Conservation (phyloP, 2,329 filamentous ascomycete species). For the Metarhizium anisopliae region DNA sequence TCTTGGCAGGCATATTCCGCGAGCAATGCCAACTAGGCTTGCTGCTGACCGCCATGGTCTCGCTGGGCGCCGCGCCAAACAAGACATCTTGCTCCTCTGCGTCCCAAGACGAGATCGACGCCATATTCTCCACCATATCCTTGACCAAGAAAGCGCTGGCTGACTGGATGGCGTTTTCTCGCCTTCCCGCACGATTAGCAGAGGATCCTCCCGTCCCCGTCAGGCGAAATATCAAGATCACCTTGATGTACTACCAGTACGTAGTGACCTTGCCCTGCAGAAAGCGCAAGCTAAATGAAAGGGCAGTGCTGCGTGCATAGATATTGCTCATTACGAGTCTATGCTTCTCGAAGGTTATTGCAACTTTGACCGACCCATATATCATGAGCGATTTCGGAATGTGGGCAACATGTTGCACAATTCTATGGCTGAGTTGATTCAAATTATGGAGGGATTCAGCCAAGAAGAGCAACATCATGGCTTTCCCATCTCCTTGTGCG, state of each 20-base stretch:
- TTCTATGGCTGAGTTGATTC: neutral
- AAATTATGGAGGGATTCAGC: neutral
- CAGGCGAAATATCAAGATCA: neutral
- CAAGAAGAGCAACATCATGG: neutral
- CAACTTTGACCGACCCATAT: neutral
- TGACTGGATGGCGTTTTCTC: neutral
- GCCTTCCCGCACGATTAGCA: neutral
- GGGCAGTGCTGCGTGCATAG: neutral
- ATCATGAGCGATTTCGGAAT: neutral
- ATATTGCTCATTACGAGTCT: neutral
- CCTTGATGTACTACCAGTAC: slow-evolving; percentile 1
- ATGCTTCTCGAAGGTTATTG: neutral
- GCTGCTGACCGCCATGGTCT: neutral
- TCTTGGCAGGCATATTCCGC: neutral
- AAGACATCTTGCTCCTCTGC: neutral
- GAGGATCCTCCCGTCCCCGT: neutral
- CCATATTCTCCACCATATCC: neutral
- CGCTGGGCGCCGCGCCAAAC: neutral
- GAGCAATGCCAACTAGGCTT: neutral
- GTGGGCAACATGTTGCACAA: neutral
- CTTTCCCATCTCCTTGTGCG: neutral
- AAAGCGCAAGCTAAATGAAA: neutral
- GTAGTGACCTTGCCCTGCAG: neutral
- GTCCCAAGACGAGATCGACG: neutral
- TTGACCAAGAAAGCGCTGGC: slow-evolving; percentile 1